Base-by-base conservation (phyloP, 108 stramenopile genomes). In the Cyclotella distinguenda region DNA sequence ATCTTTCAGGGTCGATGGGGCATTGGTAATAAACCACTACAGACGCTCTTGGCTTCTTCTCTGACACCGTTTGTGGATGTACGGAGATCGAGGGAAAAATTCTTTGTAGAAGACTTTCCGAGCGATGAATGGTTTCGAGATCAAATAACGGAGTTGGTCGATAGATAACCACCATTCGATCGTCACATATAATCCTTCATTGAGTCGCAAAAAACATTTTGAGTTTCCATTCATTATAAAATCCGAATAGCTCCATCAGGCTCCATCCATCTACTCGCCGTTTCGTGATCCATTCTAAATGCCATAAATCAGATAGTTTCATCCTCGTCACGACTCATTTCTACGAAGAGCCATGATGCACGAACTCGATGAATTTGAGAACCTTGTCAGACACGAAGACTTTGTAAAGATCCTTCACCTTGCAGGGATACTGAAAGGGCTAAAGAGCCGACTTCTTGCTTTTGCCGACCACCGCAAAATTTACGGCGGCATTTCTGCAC, bases 1-100 rank as follows among this genome's bases (percentile, higher is more conserved):
- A 30, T 90, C 25, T 90, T 90, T 60, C 70, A 62, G 4, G 89
- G 89, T 23, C 68, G 83, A 11, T 82, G 69, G 13, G 86, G 86
- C 9, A 87, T 90, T 60, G 89, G 89, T 23, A 64, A 74, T 19
- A 64, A 60, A 35, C 81, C 89, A 0, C 55, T 90, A 31, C 89
- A 87, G 48, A 85, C 84, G 5, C 44, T 78, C 16, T 60, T 89
- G 60, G 82, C 85, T 3, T 82, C 85, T 33, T 80, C 82, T 0
- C 26, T 72, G 40, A 70, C 67, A 30, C 40, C 86, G 18, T 90
- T 87, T 67, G 59, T 74, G 31, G 73, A 72, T 0, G 82, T 86
- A 60, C 67, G 89, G 40, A 50, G 80, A 33, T 81, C 76, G 38
- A 60, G 83, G 46, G 73, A 82, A 18, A 57, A 70, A 16, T 83